Evolutionary conservation across 495 filamentous ascomycete genomes (phyloP).

Genomic region (Neurospora sp.): DNA sequence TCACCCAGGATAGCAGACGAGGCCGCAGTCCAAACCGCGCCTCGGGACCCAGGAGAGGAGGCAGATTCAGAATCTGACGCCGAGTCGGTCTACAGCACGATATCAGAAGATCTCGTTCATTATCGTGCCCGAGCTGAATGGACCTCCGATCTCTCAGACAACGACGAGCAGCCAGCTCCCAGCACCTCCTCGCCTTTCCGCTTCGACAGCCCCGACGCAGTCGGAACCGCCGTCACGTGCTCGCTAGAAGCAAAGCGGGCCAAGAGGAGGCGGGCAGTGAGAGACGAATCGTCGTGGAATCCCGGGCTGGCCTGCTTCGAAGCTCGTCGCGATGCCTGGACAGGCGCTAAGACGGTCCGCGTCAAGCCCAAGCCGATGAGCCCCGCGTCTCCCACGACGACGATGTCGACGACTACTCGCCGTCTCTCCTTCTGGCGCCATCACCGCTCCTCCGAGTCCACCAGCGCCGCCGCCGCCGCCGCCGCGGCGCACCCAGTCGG

Average conservation of each 20-base stretch:
- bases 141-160: conserved; percentile 37
- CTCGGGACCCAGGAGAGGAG: conserved; percentile 19
- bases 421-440: conserved; percentile 19
- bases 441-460: conserved; percentile 23
- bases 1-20: not conserved
- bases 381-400: conserved; percentile 19
- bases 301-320: conserved; percentile 66
- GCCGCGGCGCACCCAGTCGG: not conserved
- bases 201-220: conserved; percentile 54
- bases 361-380: conserved; percentile 26
- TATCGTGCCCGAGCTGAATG: conserved; percentile 36
- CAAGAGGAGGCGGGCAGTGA: conserved; percentile 48
- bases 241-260: conserved; percentile 39
- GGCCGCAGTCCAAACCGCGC: not conserved
- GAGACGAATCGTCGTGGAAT: conserved; percentile 79
- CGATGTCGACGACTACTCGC: conserved; percentile 7
- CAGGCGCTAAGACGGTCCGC: conserved; percentile 52
- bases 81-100: conserved; percentile 35
- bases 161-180: conserved; percentile 17
- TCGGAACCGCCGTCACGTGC: conserved; percentile 36
- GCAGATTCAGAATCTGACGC: conserved; percentile 31
- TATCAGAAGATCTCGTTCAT: conserved; percentile 33
- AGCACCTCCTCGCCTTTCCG: conserved; percentile 39
- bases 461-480: conserved; percentile 4
- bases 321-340: conserved; percentile 74